Percentiles rank a stretch among this genome's conserved stretches.
Evolutionary conservation across 106 monocot genomes (phyloP).

Genomic region (Dioscorea zingiberensis): DNA sequence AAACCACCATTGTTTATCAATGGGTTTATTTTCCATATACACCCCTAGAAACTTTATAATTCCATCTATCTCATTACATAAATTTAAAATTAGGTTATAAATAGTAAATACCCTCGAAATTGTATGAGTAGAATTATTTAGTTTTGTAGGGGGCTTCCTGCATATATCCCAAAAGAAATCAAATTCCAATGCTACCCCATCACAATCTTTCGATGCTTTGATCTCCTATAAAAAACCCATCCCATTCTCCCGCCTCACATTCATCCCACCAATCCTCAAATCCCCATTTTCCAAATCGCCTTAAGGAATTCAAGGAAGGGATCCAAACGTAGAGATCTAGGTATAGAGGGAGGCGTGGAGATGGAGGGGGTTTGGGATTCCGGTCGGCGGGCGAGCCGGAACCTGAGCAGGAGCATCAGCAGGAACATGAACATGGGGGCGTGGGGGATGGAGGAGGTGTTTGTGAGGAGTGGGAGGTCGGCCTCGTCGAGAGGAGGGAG

Average conservation of each 20-base stretch:
- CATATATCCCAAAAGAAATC: too few species aligned
- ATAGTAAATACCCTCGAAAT: too few species aligned
- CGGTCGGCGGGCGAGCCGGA: conserved; percentile 33
- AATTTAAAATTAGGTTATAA: too few species aligned
- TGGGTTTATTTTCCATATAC: too few species aligned
- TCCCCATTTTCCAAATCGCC: not conserved
- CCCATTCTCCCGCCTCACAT: not conserved
- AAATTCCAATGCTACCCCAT: not conserved
- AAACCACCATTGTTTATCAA: too few species aligned
- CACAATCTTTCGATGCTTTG: not conserved
- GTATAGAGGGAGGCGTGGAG: conserved; percentile 32
- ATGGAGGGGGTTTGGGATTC: conserved; percentile 58
- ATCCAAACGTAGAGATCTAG: not conserved
- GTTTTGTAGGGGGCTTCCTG: too few species aligned
- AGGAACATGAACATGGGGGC: conserved; percentile 21
- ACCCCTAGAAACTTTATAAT: too few species aligned
- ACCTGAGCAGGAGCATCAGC: conserved; percentile 33
- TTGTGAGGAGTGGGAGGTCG: conserved; percentile 7
- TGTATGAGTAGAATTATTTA: too few species aligned
- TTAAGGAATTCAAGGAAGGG: not conserved
- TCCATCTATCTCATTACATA: too few species aligned
- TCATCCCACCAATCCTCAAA: not conserved
- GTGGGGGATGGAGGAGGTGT: conserved; percentile 53
- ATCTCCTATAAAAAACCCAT: not conserved
- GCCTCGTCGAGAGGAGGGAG: not conserved